Evolutionary conservation across 805 yeast species (phyloP).

Genomic region (Cephaloascus fragrans): DNA sequence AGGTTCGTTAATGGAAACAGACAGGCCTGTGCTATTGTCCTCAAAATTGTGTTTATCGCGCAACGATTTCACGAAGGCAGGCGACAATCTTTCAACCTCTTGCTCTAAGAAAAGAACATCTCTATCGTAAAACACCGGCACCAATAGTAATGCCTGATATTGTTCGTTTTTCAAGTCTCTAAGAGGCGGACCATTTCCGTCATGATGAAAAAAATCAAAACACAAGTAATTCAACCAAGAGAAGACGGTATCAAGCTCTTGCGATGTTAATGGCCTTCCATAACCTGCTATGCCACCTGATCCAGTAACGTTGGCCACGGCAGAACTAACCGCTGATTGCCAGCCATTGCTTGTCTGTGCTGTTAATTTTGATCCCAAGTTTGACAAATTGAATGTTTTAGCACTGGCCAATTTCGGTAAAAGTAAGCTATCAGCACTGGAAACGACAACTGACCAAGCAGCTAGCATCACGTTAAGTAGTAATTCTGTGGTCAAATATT

Average conservation of each 20-base stretch:
- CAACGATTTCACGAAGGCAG: conserved; percentile 39
- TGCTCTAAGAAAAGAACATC: conserved; percentile 32
- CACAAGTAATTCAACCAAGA: conserved; percentile 63
- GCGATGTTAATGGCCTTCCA: conserved; percentile 44
- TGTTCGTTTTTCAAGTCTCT: conserved; percentile 49
- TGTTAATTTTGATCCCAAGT: conserved; percentile 2
- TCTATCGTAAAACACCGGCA: conserved; percentile 59
- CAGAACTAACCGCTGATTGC: conserved; percentile 36
- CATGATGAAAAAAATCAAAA: conserved; percentile 67
- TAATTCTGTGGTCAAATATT: conserved; percentile 43
- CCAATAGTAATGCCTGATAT: conserved; percentile 53
- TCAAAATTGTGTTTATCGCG: conserved; percentile 38
- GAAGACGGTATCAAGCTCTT: conserved; percentile 59
- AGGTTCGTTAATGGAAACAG: background rate
- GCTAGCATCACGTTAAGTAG: conserved; percentile 59
- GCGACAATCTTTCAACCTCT: conserved; percentile 53
- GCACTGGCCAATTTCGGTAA: conserved; percentile 60
- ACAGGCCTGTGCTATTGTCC: background rate
- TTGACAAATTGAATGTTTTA: conserved; percentile 7
- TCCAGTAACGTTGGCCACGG: conserved; percentile 39
- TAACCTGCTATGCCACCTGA: conserved; percentile 33
- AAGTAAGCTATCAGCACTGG: conserved; percentile 58
- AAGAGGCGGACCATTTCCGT: conserved; percentile 73
- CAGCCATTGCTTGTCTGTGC: conserved; percentile 12
- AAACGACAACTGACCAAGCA: conserved; percentile 70